Evolutionary conservation across 768 basidiomycete species (phyloP), one percentile per base, ranked within the genome.

Genomic region (Tulasnella sp.): DNA sequence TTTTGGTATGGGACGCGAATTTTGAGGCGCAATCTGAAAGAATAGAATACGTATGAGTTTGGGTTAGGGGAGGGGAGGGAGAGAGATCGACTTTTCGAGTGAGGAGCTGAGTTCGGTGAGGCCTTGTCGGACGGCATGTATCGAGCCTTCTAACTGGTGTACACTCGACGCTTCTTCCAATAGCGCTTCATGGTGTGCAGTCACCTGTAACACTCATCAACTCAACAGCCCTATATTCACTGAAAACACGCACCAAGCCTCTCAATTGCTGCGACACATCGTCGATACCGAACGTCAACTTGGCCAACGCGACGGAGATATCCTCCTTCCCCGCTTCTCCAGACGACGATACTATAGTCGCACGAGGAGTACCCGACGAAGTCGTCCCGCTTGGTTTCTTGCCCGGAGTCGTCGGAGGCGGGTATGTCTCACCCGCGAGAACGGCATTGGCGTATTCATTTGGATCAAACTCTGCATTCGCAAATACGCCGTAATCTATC

Each of bases 251-350:
- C 59, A 93, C 91, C 69, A 94, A 73, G 45, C 74, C 75, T 69
- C 86, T 86, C 50, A 98, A 83, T 69, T 97, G 90, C 67, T 84
- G 88, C 25, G 84, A 82, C 17, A 94, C 82, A 68, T 98, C 92
- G 37, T 97, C 94, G 59, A 97, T 84, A 0, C 83, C 86, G 65
- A 82, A 78, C 60, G 82, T 85, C 3, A 99, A 74, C 67, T 88
- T 92, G 5, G 88, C 82, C 27, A 97, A 83, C 2, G 90, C 89
- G 2, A 88, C 77, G 2, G 87, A 86, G 9, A 96, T 84, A 63
- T 97, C 94, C 59, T 91, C 89, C 67, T 83, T 87, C 48, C 63
- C 69, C 2, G 55, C 66, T 3, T 58, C 62, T n/a, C n/a, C n/a
- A 36, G 57, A 19, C 23, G 61, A 58, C 29, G 14, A 27, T 27